These are phyloP conservation scores for Pythium volutum DNA, from an alignment of 352 stramenopile genomes.

Conservation along the genomic window DNA sequence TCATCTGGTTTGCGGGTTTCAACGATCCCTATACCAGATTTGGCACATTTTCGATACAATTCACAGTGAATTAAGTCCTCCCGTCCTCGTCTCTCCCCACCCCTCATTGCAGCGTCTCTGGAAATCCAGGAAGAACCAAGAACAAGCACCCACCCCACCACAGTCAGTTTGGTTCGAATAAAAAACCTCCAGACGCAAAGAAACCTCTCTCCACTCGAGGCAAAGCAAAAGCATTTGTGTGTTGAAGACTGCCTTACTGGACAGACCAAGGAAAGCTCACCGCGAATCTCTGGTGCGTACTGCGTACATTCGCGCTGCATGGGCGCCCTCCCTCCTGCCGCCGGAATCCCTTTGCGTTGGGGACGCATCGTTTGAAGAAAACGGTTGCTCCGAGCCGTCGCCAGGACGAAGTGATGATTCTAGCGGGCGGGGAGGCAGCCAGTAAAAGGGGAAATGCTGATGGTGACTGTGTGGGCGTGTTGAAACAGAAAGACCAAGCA, in stretches of 20 bases:
- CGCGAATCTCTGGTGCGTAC: constrained; percentile 19
- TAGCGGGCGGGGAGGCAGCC: neutral
- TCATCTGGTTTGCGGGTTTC: neutral
- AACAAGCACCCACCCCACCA: neutral
- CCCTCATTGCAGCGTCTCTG: constrained; percentile 2
- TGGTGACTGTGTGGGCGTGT: neutral
- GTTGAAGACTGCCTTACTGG: constrained; percentile 24
- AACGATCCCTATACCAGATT: neutral
- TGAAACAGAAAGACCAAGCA: constrained; percentile 10
- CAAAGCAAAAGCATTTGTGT: constrained; percentile 13
- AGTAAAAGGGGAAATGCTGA: neutral
- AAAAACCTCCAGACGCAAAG: constrained; percentile 25
- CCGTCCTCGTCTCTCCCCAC: constrained; percentile 16
- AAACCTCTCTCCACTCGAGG: constrained; percentile 19
- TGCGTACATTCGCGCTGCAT: neutral
- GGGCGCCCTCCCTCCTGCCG: neutral
- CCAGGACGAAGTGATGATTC: neutral
- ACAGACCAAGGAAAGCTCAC: constrained; percentile 17
- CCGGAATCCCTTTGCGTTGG: neutral
- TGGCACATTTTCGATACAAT: neutral
- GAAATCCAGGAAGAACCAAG: constrained; percentile 18
- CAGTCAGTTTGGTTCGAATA: constrained; percentile 28
- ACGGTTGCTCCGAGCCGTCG: neutral
- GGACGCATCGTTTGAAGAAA: neutral
- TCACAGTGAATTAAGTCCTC: constrained; percentile 5